A percentile compares a stretch with the other conserved stretches of the same genome.
phyloP scores from a whole-genome alignment of 75 land plant genomes.

The Adiantum capillusveneris region DNA sequence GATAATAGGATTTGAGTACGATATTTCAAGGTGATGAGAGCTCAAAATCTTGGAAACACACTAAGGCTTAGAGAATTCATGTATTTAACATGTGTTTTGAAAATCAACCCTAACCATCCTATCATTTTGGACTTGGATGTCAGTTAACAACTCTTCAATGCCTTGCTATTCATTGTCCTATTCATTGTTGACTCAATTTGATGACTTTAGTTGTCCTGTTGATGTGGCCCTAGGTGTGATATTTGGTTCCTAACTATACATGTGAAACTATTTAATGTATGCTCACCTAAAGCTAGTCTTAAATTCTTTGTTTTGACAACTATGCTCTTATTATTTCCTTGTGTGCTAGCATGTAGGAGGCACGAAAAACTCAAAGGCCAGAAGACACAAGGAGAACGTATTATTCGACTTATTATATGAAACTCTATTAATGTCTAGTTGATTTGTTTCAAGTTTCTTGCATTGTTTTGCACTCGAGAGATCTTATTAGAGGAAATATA shows the following conservation, averaged over 20 bases:
- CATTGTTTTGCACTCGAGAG: no score
- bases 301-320: no score
- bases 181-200: no score
- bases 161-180: no score
- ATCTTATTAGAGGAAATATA: no score
- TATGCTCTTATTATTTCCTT: no score
- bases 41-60: slow-evolving; percentile 59
- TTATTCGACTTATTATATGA: slow-evolving; percentile 89
- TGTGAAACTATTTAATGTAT: no score
- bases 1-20: background rate
- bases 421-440: slow-evolving; percentile 84
- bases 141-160: no score
- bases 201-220: no score
- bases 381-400: slow-evolving; percentile 64
- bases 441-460: slow-evolving; percentile 86
- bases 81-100: slow-evolving; percentile 64
- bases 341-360: background rate
- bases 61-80: slow-evolving; percentile 57
- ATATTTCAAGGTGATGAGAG: slow-evolving; percentile 79
- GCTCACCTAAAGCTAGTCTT: no score
- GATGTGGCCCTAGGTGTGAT: no score
- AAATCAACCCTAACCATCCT: slow-evolving; percentile 82
- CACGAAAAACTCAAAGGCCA: background rate
- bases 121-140: slow-evolving; percentile 66
- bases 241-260: no score